Conservation (phyloP, 768 basidiomycete genomes). For the Boletus vermiculosoides region DNA sequence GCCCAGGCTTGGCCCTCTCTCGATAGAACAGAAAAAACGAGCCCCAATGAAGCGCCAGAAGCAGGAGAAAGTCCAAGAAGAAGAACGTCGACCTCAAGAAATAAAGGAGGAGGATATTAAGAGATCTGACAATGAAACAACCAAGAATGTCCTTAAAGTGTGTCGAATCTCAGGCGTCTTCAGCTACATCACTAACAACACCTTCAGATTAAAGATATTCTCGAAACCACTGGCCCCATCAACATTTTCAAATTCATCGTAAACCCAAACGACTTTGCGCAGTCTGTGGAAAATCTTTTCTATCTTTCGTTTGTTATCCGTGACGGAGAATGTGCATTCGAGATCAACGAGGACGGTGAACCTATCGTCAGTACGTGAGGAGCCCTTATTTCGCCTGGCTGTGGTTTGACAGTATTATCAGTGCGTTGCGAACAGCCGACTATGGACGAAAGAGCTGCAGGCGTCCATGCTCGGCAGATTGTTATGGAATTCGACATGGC, state of each 20-base stretch:
- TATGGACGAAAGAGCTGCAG: conserved; percentile 59
- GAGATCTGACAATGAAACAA: conserved; percentile 84
- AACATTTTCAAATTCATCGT: conserved; percentile 88
- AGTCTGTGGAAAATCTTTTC: conserved; percentile 96
- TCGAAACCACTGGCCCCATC: conserved; percentile 49
- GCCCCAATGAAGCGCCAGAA: conserved; percentile 55
- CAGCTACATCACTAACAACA: not conserved
- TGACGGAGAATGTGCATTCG: conserved; percentile 77
- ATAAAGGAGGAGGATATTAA: conserved; percentile 80
- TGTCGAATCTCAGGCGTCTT: conserved; percentile 24
- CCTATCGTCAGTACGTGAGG: conserved; percentile 66
- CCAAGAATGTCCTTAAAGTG: conserved; percentile 78
- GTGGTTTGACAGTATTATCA: conserved; percentile 25
- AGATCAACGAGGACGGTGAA: conserved; percentile 64
- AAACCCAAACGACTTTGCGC: conserved; percentile 88
- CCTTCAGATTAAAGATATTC: conserved; percentile 57
- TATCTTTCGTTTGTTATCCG: conserved; percentile 91
- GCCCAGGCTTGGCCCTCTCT: conserved; percentile 88
- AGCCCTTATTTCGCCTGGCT: not conserved
- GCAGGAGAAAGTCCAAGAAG: conserved; percentile 69
- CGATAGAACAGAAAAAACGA: conserved; percentile 81
- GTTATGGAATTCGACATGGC: conserved; percentile 91
- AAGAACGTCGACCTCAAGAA: conserved; percentile 72
- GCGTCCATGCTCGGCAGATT: conserved; percentile 75
- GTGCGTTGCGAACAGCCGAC: conserved; percentile 64